Evolutionary conservation across 768 basidiomycete genomes (phyloP).

Genomic region (Leccinum imitatum): DNA sequence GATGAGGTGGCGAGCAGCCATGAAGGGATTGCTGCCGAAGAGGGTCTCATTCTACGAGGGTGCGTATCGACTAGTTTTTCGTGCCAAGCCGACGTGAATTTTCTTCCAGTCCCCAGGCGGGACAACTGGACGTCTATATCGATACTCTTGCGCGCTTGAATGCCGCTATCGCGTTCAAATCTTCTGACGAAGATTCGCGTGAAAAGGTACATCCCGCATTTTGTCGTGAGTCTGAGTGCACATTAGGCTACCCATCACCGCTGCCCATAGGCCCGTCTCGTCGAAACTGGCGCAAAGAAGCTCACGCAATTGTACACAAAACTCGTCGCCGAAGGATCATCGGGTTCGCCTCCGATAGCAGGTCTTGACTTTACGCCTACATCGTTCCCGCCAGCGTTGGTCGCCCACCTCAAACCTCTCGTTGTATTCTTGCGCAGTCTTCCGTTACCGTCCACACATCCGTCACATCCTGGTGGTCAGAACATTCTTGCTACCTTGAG

Average conservation of each 20-base stretch:
- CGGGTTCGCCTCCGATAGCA: constrained; percentile 65
- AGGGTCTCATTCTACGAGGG: constrained; percentile 78
- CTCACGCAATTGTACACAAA: constrained; percentile 82
- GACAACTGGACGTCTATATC: constrained; percentile 62
- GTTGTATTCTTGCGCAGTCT: constrained; percentile 69
- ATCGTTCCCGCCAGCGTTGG: constrained; percentile 54
- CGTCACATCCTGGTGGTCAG: constrained; percentile 74
- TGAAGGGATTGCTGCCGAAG: constrained; percentile 74
- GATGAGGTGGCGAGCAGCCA: constrained; percentile 75
- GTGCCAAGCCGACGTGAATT: constrained; percentile 1
- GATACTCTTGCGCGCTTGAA: constrained; percentile 77
- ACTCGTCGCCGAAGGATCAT: constrained; percentile 82
- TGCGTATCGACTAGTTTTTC: constrained; percentile 27
- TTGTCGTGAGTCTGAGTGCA: background rate
- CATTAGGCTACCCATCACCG: background rate
- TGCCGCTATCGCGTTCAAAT: constrained; percentile 75
- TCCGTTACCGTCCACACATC: constrained; percentile 76
- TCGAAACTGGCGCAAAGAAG: constrained; percentile 84
- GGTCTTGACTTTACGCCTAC: constrained; percentile 54
- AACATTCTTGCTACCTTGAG: constrained; percentile 62
- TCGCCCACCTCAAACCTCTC: constrained; percentile 57
- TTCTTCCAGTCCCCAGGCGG: constrained; percentile 60
- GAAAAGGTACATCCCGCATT: constrained; percentile 44
- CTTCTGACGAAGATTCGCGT: constrained; percentile 51
- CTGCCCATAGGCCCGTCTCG: constrained; percentile 53